These are phyloP conservation scores for Pelagophyceae sp. DNA, from an alignment of 352 stramenopile species.

Conservation along the genomic window DNA sequence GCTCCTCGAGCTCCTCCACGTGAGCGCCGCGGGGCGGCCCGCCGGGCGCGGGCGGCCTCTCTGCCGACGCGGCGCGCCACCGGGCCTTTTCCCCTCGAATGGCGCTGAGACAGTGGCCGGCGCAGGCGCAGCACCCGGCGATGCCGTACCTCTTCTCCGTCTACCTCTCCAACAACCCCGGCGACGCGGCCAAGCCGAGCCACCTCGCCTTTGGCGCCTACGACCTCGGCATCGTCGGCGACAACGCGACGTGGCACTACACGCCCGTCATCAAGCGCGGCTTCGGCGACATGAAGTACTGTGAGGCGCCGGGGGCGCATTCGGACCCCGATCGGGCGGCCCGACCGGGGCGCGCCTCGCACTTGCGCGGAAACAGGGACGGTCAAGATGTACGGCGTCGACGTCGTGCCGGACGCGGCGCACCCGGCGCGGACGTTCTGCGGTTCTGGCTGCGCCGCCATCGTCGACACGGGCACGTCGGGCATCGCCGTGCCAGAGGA, in stretches of 20 bases:
- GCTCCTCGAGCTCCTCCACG: conserved; percentile 46
- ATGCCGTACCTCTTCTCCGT: conserved; percentile 74
- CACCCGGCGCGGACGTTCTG: too few species aligned
- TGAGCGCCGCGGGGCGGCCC: too few species aligned
- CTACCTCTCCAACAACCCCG: conserved; percentile 65
- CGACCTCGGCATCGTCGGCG: conserved; percentile 62
- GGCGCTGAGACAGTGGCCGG: conserved; percentile 9
- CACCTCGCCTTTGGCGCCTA: conserved; percentile 70
- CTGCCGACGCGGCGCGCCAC: background rate
- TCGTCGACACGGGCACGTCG: conserved; percentile 72
- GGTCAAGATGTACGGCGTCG: too few species aligned
- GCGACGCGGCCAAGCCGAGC: conserved; percentile 42
- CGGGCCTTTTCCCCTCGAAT: background rate
- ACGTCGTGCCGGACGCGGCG: too few species aligned
- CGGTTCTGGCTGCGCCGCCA: conserved; percentile 76
- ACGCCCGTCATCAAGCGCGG: conserved; percentile 56
- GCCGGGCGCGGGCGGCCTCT: background rate
- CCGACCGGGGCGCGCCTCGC: too few species aligned
- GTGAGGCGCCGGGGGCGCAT: too few species aligned
- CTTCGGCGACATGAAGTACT: conserved; percentile 54
- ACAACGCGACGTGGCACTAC: conserved; percentile 71
- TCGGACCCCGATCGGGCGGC: too few species aligned
- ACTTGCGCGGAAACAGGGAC: too few species aligned
- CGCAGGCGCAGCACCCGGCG: conserved; percentile 39
- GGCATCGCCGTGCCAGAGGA: conserved; percentile 64